Evolutionary conservation across 768 basidiomycete species (phyloP).

Genomic region (Rhizopogon vesiculosus): DNA sequence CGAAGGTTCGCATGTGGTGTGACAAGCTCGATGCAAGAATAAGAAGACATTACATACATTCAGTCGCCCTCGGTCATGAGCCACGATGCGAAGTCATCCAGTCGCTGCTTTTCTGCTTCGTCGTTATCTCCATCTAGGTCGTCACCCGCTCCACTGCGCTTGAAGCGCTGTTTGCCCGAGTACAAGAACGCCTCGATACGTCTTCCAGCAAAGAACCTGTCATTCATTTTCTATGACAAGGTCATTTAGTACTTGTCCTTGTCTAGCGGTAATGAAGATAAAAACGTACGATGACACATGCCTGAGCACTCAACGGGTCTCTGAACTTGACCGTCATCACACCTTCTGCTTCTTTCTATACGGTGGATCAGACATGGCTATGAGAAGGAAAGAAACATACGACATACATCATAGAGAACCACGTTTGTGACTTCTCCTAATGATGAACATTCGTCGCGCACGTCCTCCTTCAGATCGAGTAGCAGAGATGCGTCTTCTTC

Average conservation of each 20-base stretch:
- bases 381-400: constrained; percentile 1
- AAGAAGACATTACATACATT: not conserved
- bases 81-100: constrained; percentile 89
- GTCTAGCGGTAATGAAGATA: not conserved
- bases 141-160: constrained; percentile 66
- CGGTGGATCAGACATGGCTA: not conserved
- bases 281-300: constrained; percentile 73
- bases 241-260: not conserved
- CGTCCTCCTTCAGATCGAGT: constrained; percentile 93
- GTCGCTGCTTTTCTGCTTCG: constrained; percentile 74
- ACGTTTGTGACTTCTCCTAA: constrained; percentile 96
- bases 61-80: constrained; percentile 76
- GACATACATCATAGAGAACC: constrained; percentile 85
- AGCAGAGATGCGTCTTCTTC: constrained; percentile 81
- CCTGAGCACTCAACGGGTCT: constrained; percentile 88
- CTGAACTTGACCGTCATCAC: constrained; percentile 96
- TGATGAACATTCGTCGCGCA: constrained; percentile 86
- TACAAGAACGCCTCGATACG: constrained; percentile 79
- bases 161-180: constrained; percentile 77
- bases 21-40: not conserved
- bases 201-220: constrained; percentile 84
- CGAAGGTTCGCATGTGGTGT: not conserved
- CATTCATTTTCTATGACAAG: constrained; percentile 80
- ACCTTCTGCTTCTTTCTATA: constrained; percentile 86
- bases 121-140: constrained; percentile 59